phyloP scores from a whole-genome alignment of 1,284 basidiomycete genomes.

The Moesziomyces aphidis region DNA sequence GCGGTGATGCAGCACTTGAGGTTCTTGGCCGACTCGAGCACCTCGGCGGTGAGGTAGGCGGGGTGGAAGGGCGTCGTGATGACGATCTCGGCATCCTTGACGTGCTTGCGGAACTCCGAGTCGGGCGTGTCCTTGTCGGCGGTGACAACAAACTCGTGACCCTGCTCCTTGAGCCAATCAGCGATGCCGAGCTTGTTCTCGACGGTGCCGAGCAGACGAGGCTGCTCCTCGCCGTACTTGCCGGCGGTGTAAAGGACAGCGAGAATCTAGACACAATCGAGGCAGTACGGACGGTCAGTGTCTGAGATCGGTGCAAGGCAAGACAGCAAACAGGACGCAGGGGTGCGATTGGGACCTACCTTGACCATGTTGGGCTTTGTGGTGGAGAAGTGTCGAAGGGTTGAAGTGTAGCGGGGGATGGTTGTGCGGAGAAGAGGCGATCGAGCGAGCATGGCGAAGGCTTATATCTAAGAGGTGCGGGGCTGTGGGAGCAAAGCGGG shows the following conservation, averaged over 20 bases:
- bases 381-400: constrained; percentile 34
- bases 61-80: constrained; percentile 87
- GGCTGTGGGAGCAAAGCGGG: not conserved
- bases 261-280: constrained; percentile 73
- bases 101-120: constrained; percentile 87
- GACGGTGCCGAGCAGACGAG: constrained; percentile 85
- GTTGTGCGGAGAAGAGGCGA: constrained; percentile 22
- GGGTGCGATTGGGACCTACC: constrained; percentile 15
- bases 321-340: too few relatives aligned
- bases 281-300: too few relatives aligned
- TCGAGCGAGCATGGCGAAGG: constrained; percentile 31
- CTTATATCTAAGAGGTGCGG: constrained; percentile 14
- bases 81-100: constrained; percentile 74
- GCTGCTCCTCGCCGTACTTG: constrained; percentile 81
- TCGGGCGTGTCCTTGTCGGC: constrained; percentile 88
- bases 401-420: constrained; percentile 20
- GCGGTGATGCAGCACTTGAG: constrained; percentile 93
- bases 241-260: constrained; percentile 79
- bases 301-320: too few relatives aligned
- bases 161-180: constrained; percentile 73
- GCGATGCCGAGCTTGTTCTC: constrained; percentile 76
- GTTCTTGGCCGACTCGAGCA: constrained; percentile 84
- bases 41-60: constrained; percentile 84
- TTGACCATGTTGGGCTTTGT: constrained; percentile 53
- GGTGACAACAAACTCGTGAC: constrained; percentile 75